phyloP scores from a whole-genome alignment of 2,329 filamentous ascomycete genomes.

The Sporothrix brasiliensis region DNA sequence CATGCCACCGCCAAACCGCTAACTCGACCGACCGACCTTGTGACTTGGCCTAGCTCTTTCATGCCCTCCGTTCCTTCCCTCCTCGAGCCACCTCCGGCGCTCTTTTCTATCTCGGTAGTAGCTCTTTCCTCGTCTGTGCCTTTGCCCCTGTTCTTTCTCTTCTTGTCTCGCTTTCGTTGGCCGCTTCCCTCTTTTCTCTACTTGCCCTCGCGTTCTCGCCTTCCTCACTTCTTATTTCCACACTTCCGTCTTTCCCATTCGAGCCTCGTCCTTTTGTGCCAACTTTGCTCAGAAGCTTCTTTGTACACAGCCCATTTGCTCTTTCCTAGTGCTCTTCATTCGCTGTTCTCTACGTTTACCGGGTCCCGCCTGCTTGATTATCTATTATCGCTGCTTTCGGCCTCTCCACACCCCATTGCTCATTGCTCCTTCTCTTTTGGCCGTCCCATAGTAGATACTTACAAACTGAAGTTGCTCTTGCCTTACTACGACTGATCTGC shows the following conservation, averaged over 20 bases:
- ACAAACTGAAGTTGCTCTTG: not conserved
- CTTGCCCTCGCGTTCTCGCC: conserved; percentile 10
- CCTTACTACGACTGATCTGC: not conserved
- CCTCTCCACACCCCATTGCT: conserved; percentile 1
- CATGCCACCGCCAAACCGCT: conserved; percentile 27
- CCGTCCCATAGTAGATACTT: not conserved
- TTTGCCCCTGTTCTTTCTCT: conserved; percentile 15
- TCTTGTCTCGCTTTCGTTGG: conserved; percentile 20
- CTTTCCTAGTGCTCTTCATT: conserved; percentile 10
- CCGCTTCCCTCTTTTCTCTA: conserved; percentile 16
- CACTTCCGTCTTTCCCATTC: conserved; percentile 10
- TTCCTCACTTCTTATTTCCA: conserved; percentile 3
- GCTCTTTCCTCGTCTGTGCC: conserved; percentile 12
- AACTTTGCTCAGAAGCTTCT: not conserved
- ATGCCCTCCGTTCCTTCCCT: conserved; percentile 24
- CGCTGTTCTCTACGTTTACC: conserved; percentile 20
- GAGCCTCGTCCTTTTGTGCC: conserved; percentile 18
- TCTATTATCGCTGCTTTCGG: conserved; percentile 36
- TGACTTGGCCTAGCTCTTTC: conserved; percentile 29
- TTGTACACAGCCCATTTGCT: conserved; percentile 2
- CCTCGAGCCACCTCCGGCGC: conserved; percentile 23
- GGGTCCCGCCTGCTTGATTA: conserved; percentile 21
- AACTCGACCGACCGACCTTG: conserved; percentile 27
- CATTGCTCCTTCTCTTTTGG: not conserved
- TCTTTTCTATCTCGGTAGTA: conserved; percentile 28